Evolutionary conservation across 208 protist genomes (phyloP), one percentile per base, ranked within the genome.

Genomic region (Trypanosoma brucei): DNA sequence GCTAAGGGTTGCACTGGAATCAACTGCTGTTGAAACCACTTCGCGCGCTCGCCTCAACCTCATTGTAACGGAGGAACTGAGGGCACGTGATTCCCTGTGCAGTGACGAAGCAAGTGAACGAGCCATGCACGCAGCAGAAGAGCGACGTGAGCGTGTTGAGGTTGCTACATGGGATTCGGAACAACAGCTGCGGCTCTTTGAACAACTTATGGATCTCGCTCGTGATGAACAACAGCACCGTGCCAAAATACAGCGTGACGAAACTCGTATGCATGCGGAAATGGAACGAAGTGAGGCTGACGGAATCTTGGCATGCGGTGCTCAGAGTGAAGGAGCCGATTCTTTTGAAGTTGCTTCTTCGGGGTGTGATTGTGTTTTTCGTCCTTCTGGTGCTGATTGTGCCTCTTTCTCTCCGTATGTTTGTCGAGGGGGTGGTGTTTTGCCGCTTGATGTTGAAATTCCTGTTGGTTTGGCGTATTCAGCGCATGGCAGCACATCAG

Each of bases 31-130:
- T 2, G 38, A 33, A 5, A 48, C 22, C 53, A 45, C 51, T 31
- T 45, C 38, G 45, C 44, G 59, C 36, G 54, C 64, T 5, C 64
- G 44, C 48, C 14, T 31, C 31, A 14, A 34, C 38, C 48, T 62
- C 6, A 4, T 69, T 5, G 30, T 49, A 3, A 62, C 64, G 14
- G 64, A 69, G 44, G 64, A 69, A 38, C n/a, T 60, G 3, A 36
- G 57, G 13, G 38, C 22, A 9, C 64, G 64, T 36, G 54, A 69
- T 39, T 35, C 14, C 7, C 30, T 69, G 33, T 57, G 40, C 34
- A 56, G 51, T 44, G 64, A 58, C 46, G 64, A 69, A 44, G 35
- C 64, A 0, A 48, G 46, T 48, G 48, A 34, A 59, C 13, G 65
- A 7, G 34, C 49, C 7, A 48, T n/a, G 51, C 57, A 13, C n/a